Conservation (phyloP, 257 asterid genomes). For the Coffea eugenioides region DNA sequence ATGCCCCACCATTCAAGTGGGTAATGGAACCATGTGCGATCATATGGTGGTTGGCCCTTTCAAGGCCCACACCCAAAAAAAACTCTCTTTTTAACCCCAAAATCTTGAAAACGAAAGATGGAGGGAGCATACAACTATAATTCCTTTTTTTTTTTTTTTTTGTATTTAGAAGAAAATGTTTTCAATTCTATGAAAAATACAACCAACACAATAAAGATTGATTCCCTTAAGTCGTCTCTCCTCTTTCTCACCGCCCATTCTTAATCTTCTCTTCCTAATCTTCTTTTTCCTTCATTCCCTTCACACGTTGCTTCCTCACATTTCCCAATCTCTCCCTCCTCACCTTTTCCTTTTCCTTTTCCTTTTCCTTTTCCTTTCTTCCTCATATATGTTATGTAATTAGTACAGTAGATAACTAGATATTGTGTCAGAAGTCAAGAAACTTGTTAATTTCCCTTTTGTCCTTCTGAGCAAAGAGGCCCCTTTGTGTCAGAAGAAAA, state of each 20-base stretch:
- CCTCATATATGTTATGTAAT: slow-evolving; percentile 28
- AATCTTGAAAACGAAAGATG: slow-evolving; percentile 41
- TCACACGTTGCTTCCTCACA: slow-evolving; percentile 30
- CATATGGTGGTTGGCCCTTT: slow-evolving; percentile 87
- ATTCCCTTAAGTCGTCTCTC: slow-evolving; percentile 26
- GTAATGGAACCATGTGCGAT: slow-evolving; percentile 81
- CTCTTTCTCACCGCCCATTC: slow-evolving; percentile 58
- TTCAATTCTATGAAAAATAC: not conserved
- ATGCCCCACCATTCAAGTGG: slow-evolving; percentile 50
- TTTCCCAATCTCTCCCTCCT: slow-evolving; percentile 4
- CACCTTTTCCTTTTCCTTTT: slow-evolving; percentile 21
- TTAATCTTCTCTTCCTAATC: slow-evolving; percentile 51
- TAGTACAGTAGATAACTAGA: slow-evolving; percentile 21
- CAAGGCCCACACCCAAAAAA: slow-evolving; percentile 47
- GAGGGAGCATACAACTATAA: not conserved
- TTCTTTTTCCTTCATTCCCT: slow-evolving; percentile 35
- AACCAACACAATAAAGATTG: slow-evolving; percentile 33
- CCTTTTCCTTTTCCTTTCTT: slow-evolving; percentile 23
- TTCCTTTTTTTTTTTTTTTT: not conserved
- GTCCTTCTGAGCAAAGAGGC: slow-evolving; percentile 43
- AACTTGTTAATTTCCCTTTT: slow-evolving; percentile 32
- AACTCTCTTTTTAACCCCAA: slow-evolving; percentile 39
- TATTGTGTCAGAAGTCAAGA: slow-evolving; percentile 49
- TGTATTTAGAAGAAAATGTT: no score
- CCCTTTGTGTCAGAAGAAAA: slow-evolving; percentile 78